phyloP scores from a whole-genome alignment of 306 rosid species.

The Ceratonia siliqua region DNA sequence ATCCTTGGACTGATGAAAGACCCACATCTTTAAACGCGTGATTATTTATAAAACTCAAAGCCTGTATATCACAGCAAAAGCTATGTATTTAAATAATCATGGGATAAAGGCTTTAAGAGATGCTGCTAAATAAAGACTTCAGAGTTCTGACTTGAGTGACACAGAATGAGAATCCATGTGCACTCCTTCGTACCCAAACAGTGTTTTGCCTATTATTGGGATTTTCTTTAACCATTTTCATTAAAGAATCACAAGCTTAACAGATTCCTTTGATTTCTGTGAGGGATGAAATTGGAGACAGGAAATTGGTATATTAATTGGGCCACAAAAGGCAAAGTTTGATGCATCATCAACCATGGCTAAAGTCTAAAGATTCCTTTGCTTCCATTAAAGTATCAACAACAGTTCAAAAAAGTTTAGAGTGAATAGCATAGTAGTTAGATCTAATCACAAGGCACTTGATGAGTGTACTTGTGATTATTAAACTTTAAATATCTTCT shows the following conservation, averaged over 20 bases:
- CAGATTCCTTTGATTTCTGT: background rate
- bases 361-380: too few relatives aligned
- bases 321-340: background rate
- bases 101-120: background rate
- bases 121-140: background rate
- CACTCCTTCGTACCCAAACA: background rate
- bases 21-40: constrained; percentile 45
- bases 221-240: too few relatives aligned
- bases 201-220: background rate
- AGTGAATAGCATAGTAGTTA: background rate
- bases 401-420: background rate
- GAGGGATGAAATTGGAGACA: background rate
- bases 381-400: background rate
- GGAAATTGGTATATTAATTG: background rate
- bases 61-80: constrained; percentile 17
- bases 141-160: background rate
- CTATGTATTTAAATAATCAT: background rate
- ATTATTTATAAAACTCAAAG: background rate
- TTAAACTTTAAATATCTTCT: background rate
- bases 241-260: too few relatives aligned
- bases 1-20: constrained; percentile 14
- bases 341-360: background rate
- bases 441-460: constrained; percentile 13
- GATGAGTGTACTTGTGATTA: background rate
- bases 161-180: constrained; percentile 26